Evolutionary conservation across 257 asterid species (phyloP).

Genomic region (Craterostigma plantagineum): DNA sequence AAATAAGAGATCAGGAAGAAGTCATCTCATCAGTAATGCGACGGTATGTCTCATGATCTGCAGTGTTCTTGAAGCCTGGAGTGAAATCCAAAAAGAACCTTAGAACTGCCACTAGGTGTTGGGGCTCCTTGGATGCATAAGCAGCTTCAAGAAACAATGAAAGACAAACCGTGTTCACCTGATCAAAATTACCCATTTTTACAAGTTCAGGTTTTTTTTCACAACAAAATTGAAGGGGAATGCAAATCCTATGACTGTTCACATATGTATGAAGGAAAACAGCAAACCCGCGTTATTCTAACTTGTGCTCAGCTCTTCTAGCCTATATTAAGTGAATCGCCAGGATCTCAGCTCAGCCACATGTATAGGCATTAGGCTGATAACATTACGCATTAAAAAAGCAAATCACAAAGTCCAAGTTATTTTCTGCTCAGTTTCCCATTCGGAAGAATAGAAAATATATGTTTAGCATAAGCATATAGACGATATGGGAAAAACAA

Average conservation of each 20-base stretch:
- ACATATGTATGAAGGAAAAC: too few species aligned
- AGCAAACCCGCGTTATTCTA: too few species aligned
- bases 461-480: background rate
- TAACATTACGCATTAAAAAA: too few species aligned
- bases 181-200: constrained; percentile 11
- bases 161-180: constrained; percentile 72
- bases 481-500: background rate
- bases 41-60: constrained; percentile 32
- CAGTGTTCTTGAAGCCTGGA: constrained; percentile 62
- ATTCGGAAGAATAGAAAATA: too few species aligned
- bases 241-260: background rate
- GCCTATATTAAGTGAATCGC: too few species aligned
- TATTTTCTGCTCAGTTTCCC: too few species aligned
- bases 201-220: background rate
- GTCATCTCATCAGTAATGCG: constrained; percentile 26
- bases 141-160: constrained; percentile 87
- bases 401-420: too few species aligned
- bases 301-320: too few species aligned
- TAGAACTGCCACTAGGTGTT: constrained; percentile 66
- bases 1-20: constrained; percentile 3
- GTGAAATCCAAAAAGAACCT: constrained; percentile 79
- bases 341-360: too few species aligned
- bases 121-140: constrained; percentile 56
- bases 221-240: background rate
- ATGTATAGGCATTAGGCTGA: too few species aligned